Evolutionary conservation across 306 rosid species (phyloP).

Genomic region (Trichosanthes truncata): DNA sequence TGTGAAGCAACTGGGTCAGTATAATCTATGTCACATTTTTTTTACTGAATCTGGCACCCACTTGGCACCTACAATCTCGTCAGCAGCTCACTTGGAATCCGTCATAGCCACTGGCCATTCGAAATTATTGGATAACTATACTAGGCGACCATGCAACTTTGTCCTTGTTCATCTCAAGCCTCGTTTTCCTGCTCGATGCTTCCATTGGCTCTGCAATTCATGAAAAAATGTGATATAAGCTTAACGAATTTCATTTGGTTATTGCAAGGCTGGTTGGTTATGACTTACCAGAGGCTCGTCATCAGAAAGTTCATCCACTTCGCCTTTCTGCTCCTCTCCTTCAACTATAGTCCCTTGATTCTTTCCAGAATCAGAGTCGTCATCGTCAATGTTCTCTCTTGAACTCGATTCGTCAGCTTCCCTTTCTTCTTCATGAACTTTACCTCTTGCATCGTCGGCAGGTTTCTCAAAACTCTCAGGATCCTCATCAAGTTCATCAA

Average conservation of each 20-base stretch:
- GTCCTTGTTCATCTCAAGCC: background rate
- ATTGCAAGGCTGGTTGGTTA: slow-evolving; percentile 12
- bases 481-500: slow-evolving; percentile 23
- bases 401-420: slow-evolving; percentile 34
- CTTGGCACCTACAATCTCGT: background rate
- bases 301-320: slow-evolving; percentile 54
- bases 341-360: slow-evolving; percentile 24
- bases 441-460: slow-evolving; percentile 34
- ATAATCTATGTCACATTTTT: slow-evolving; percentile 7
- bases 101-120: background rate
- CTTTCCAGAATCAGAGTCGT: slow-evolving; percentile 34
- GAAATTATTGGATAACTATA: slow-evolving; percentile 8
- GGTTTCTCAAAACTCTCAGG: slow-evolving; percentile 21
- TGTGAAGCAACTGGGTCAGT: slow-evolving; percentile 10
- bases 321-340: slow-evolving; percentile 20
- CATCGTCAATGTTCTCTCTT: slow-evolving; percentile 37
- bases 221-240: background rate
- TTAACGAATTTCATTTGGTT: background rate
- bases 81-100: background rate
- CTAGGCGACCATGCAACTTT: background rate
- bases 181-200: slow-evolving; percentile 44
- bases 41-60: background rate
- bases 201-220: slow-evolving; percentile 75
- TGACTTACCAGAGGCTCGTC: slow-evolving; percentile 77
- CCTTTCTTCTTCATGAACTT: slow-evolving; percentile 37